Percentiles rank a stretch among this genome's conserved stretches.
phyloP scores from a whole-genome alignment of 495 filamentous ascomycete species.

The Delitschia confertaspora region DNA sequence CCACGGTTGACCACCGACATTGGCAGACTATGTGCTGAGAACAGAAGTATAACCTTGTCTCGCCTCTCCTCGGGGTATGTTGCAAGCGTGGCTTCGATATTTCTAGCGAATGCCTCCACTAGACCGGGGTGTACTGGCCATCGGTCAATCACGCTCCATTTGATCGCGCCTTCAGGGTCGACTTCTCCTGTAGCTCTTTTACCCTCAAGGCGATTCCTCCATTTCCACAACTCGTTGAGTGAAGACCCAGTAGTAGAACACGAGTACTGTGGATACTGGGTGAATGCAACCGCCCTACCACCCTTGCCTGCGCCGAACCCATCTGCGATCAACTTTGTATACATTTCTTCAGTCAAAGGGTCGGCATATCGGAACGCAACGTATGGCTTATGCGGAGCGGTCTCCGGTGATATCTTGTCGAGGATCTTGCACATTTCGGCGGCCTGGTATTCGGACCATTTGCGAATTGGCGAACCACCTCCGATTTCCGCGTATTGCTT shows the following conservation, averaged over 20 bases:
- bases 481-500: constrained; percentile 94
- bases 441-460: constrained; percentile 93
- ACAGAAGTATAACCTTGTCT: constrained; percentile 73
- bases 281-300: constrained; percentile 90
- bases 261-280: constrained; percentile 98
- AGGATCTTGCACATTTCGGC: constrained; percentile 92
- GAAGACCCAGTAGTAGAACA: constrained; percentile 96
- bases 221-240: constrained; percentile 96
- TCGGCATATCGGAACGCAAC: constrained; percentile 97
- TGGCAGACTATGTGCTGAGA: constrained; percentile 90
- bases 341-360: constrained; percentile 91
- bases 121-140: constrained; percentile 90
- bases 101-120: constrained; percentile 82
- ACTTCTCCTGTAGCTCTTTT: constrained; percentile 47
- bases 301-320: constrained; percentile 81
- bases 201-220: constrained; percentile 79
- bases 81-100: constrained; percentile 72
- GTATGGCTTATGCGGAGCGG: constrained; percentile 95
- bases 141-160: constrained; percentile 96
- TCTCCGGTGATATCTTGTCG: constrained; percentile 80
- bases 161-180: constrained; percentile 56
- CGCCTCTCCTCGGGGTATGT: constrained; percentile 74
- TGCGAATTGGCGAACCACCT: constrained; percentile 91
- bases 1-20: constrained; percentile 96
- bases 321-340: constrained; percentile 68